Evolutionary conservation across 371 early-diverging fungal species (phyloP), one percentile per base, ranked within the genome.

Genomic region (Mucor plumbeus): DNA sequence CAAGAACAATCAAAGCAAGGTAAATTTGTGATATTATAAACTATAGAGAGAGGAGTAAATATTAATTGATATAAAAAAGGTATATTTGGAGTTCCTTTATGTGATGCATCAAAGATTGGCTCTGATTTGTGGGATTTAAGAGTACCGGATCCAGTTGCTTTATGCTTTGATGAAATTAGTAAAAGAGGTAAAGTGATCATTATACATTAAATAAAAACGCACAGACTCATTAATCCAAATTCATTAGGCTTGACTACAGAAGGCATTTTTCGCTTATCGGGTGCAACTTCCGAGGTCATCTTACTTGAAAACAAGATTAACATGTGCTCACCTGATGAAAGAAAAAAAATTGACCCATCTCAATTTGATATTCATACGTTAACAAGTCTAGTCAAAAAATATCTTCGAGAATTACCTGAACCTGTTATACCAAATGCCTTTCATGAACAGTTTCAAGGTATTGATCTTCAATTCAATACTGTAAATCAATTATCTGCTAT

Each of bases 231-330:
- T 13, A 7, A 31, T 21, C 5, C 14, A 0, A 8, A 3, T 47
- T 40, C 3, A 26, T 26, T 26, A 70, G 76, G 76, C 7, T 59
- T 76, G 7, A 54, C 43, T 21, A 73, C 73, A 41, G 73, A 76
- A 64, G 76, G 76, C 3, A 57, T 83, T 26, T 83, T 83, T 69
- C 79, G 83, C 26, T 61, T 83, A 59, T 83, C 83, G 31, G 83
- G 83, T 38, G 73, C 83, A 44, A 75, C 79, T 17, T 70, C 74
- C 9, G 79, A 78, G 59, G 81, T 83, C 14, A 63, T 56, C 31
- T 53, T 44, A 21, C 69, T 83, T 14, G 69, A 81, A 59, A 59
- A 67, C 13, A 66, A 67, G 35, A 77, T 80, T n/a, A 73, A 79
- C 36, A 44, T 38, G 21, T 72, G 62, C n/a, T 57, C 70, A 50